A percentile compares a stretch with the other conserved stretches of the same genome.
Evolutionary conservation across 2,329 filamentous ascomycete species (phyloP).

Genomic region (Ophiostoma angusticollis): DNA sequence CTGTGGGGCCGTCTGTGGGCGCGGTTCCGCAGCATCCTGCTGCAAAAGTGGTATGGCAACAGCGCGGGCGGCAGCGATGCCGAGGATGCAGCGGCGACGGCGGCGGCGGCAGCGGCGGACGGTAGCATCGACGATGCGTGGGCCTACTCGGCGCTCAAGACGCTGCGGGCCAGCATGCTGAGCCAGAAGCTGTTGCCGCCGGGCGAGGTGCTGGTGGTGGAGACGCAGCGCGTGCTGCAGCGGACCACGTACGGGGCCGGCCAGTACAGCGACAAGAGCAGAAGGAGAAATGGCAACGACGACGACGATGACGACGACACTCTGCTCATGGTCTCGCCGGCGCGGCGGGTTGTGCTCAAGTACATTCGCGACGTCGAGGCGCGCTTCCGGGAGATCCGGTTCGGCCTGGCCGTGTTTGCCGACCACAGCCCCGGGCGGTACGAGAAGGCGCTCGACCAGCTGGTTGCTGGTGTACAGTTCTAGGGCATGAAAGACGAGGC

Average conservation of each 20-base stretch:
- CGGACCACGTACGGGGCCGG: slow-evolving; percentile 47
- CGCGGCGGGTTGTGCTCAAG: slow-evolving; percentile 54
- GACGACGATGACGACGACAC: slow-evolving; percentile 9
- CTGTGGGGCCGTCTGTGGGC: slow-evolving; percentile 52
- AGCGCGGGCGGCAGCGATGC: not conserved
- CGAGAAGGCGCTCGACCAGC: slow-evolving; percentile 52
- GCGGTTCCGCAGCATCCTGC: slow-evolving; percentile 28
- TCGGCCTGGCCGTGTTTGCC: slow-evolving; percentile 60
- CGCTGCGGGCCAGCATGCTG: slow-evolving; percentile 53
- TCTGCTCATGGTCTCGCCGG: slow-evolving; percentile 32
- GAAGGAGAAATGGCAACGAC: no score
- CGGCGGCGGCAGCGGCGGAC: not conserved
- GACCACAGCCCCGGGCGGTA: slow-evolving; percentile 67
- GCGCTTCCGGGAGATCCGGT: slow-evolving; percentile 56
- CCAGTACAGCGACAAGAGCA: no score
- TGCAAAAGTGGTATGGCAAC: slow-evolving; percentile 42
- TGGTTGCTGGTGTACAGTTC: slow-evolving; percentile 22
- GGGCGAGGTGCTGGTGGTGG: slow-evolving; percentile 62
- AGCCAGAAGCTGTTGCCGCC: slow-evolving; percentile 60
- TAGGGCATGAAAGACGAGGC: no score
- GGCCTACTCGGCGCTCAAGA: slow-evolving; percentile 55
- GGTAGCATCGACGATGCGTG: slow-evolving; percentile 45
- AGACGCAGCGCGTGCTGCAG: slow-evolving; percentile 54
- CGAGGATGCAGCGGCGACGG: not conserved
- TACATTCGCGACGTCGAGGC: slow-evolving; percentile 60